Evolutionary conservation across 768 basidiomycete genomes (phyloP).

Genomic region (Serpula lacrymans): DNA sequence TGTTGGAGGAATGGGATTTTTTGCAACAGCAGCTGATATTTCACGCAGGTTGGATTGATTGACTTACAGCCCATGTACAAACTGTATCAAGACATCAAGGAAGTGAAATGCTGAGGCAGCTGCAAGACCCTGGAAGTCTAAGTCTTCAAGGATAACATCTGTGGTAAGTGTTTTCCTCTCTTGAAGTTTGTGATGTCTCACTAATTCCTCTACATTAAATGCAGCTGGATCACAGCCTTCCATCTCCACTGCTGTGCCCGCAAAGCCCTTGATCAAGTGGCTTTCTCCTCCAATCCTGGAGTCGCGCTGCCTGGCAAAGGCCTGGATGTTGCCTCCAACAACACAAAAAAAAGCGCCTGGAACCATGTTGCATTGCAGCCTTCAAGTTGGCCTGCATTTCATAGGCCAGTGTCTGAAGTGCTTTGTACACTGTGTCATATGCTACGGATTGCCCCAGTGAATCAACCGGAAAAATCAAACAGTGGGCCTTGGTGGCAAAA

Average conservation of each 20-base stretch:
- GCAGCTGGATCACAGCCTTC: constrained; percentile 5
- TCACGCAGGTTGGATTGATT: constrained; percentile 1
- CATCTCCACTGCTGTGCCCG: constrained; percentile 10
- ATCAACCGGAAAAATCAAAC: constrained; percentile 11
- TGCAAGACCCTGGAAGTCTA: constrained; percentile 6
- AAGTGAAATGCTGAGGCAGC: constrained; percentile 5
- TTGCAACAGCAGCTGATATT: not conserved
- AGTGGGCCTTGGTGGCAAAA: constrained; percentile 11
- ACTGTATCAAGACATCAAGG: constrained; percentile 3
- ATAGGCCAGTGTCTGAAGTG: constrained; percentile 7
- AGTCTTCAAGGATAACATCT: constrained; percentile 5
- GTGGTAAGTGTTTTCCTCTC: constrained; percentile 4
- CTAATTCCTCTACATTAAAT: constrained; percentile 4
- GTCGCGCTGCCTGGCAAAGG: constrained; percentile 6
- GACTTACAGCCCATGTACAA: constrained; percentile 3
- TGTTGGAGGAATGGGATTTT: not conserved
- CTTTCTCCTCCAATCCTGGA: constrained; percentile 8
- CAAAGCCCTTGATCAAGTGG: constrained; percentile 14
- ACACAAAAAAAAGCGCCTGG: constrained; percentile 4
- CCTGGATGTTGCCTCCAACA: constrained; percentile 14
- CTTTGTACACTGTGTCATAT: constrained; percentile 5
- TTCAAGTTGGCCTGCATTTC: not conserved
- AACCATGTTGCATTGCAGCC: not conserved
- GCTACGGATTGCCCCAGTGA: constrained; percentile 7
- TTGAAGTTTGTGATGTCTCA: not conserved